Percentiles rank a stretch among this genome's conserved stretches.
Conservation (phyloP, 1,284 basidiomycete species). For the Ustilago xerochloae region DNA sequence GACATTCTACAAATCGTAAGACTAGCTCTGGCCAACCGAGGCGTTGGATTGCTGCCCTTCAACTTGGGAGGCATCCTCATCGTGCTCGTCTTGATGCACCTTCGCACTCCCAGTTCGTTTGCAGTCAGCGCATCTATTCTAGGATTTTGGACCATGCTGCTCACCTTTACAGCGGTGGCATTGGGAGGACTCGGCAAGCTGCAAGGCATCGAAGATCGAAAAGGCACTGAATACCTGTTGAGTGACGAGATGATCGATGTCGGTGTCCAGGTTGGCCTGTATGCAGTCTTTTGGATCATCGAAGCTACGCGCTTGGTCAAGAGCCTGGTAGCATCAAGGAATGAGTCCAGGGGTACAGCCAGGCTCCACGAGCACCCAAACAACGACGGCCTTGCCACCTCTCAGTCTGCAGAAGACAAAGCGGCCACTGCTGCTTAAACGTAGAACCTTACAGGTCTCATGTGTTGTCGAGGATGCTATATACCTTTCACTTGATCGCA, state of each 20-base stretch:
- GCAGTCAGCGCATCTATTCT: constrained; percentile 26
- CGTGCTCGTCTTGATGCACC: constrained; percentile 45
- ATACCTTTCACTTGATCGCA: too few relatives aligned
- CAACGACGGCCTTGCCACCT: constrained; percentile 3
- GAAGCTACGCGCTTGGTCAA: constrained; percentile 16
- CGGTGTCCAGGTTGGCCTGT: constrained; percentile 45
- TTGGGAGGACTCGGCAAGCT: constrained; percentile 36
- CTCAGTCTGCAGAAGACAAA: constrained; percentile 20
- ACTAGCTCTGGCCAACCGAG: constrained; percentile 53
- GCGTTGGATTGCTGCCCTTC: constrained; percentile 52
- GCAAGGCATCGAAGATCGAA: constrained; percentile 33
- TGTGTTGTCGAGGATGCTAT: not conserved
- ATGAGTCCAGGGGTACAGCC: constrained; percentile 3
- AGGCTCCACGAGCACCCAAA: constrained; percentile 8
- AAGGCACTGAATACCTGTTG: constrained; percentile 46
- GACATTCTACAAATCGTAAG: constrained; percentile 55
- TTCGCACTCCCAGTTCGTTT: constrained; percentile 1
- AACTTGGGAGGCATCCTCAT: constrained; percentile 49
- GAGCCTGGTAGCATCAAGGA: not conserved
- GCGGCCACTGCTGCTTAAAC: not conserved
- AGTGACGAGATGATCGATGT: constrained; percentile 55
- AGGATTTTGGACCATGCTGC: constrained; percentile 41
- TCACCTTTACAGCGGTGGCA: constrained; percentile 46
- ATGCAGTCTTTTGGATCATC: constrained; percentile 40
- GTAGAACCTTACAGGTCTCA: not conserved